Evolutionary conservation across 257 asterid genomes (phyloP).

Genomic region (Petunia secreta): DNA sequence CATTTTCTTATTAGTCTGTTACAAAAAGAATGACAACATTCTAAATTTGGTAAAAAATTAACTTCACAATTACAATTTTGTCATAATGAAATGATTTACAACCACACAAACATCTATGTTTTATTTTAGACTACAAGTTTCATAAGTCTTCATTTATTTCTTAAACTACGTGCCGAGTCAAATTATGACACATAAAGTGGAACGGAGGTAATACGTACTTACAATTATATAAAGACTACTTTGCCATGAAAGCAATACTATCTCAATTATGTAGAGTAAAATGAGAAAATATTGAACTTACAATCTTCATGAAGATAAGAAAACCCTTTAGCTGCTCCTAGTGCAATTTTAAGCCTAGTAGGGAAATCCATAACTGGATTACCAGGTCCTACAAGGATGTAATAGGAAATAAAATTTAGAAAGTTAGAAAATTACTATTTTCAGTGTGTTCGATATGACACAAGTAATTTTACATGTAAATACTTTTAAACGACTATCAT

Average conservation of each 20-base stretch:
- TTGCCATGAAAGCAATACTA: neutral
- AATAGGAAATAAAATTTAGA: neutral
- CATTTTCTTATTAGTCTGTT: too few species aligned
- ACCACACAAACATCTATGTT: too few species aligned
- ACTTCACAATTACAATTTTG: too few species aligned
- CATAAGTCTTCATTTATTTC: too few species aligned
- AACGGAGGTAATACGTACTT: too few species aligned
- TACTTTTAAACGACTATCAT: neutral
- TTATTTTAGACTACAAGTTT: too few species aligned
- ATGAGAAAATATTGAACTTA: conserved; percentile 27
- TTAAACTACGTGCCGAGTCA: too few species aligned
- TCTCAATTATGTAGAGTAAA: neutral
- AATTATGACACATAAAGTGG: too few species aligned
- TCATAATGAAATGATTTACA: too few species aligned
- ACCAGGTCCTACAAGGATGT: conserved; percentile 55
- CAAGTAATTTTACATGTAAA: too few species aligned
- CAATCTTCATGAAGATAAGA: conserved; percentile 93
- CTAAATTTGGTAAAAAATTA: too few species aligned
- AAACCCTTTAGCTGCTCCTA: conserved; percentile 89
- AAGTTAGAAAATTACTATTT: neutral
- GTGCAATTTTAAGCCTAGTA: conserved; percentile 72
- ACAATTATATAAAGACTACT: neutral
- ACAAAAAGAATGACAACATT: too few species aligned
- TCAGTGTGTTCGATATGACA: neutral
- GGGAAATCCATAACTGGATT: conserved; percentile 73